phyloP scores from a whole-genome alignment of 2,329 filamentous ascomycete species.

The Xylariaceae sp. region DNA sequence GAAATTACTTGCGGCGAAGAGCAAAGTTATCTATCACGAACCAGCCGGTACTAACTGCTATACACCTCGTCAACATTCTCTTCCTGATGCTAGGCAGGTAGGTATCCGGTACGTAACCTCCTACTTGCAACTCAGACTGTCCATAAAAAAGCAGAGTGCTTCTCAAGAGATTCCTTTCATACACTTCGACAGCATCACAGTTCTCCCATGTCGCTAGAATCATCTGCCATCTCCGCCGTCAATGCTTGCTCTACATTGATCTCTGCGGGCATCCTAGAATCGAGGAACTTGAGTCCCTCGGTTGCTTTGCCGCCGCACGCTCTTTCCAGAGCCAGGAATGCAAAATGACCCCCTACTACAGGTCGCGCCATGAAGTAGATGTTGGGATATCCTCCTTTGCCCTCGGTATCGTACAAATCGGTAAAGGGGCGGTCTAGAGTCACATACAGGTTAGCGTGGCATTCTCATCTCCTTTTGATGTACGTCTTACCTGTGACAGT shows the following conservation, averaged over 20 bases:
- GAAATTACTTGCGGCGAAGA: too few species aligned
- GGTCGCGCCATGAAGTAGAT: constrained; percentile 75
- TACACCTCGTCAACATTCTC: background rate
- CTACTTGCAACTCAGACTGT: background rate
- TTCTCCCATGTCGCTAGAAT: constrained; percentile 25
- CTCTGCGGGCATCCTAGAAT: constrained; percentile 32
- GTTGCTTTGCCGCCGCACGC: constrained; percentile 68
- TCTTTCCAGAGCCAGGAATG: constrained; percentile 73
- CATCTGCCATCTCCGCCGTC: constrained; percentile 24
- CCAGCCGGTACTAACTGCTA: background rate
- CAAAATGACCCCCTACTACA: constrained; percentile 81
- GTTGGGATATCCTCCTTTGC: constrained; percentile 66
- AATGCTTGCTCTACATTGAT: constrained; percentile 35
- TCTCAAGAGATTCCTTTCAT: too few species aligned
- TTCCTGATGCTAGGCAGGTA: background rate
- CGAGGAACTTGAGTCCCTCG: constrained; percentile 49
- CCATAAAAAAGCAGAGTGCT: background rate
- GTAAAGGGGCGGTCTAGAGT: constrained; percentile 64
- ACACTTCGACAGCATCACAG: constrained; percentile 17
- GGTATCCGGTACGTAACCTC: background rate
- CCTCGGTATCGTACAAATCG: constrained; percentile 78
- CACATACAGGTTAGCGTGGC: constrained; percentile 5
- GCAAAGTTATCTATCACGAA: background rate
- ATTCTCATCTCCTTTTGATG: background rate
- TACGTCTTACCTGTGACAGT: constrained; percentile 55